A percentile compares a stretch with the other conserved stretches of the same genome.
These are phyloP conservation scores for Tolypocladium tundrense DNA, from an alignment of 2,329 filamentous ascomycete species.

Conservation along the genomic window DNA sequence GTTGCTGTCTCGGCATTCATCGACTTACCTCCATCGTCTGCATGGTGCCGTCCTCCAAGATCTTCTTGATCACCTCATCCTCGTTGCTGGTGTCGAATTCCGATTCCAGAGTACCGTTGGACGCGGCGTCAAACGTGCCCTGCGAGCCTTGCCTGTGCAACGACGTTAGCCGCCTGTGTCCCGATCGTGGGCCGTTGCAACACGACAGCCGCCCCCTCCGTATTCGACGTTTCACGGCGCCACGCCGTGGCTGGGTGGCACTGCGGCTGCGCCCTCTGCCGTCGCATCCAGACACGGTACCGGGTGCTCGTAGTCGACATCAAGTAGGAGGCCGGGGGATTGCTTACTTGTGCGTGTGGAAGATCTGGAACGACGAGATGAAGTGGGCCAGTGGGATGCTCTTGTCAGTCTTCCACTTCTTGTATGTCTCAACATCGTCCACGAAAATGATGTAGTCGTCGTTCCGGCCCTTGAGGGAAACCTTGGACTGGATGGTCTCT, in stretches of 20 bases:
- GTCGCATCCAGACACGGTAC: not conserved
- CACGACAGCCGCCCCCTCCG: not conserved
- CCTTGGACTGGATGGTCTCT: conserved; percentile 61
- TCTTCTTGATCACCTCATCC: conserved; percentile 72
- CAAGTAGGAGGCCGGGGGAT: conserved; percentile 5
- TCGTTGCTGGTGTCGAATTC: conserved; percentile 78
- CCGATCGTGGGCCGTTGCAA: not conserved
- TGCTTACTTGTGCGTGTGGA: conserved; percentile 78
- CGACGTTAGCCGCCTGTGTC: not conserved
- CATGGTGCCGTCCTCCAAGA: conserved; percentile 64
- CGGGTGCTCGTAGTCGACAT: not conserved
- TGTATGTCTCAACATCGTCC: conserved; percentile 50
- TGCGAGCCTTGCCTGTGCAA: conserved; percentile 67
- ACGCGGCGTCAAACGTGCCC: conserved; percentile 66
- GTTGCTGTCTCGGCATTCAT: not conserved
- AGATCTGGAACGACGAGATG: conserved; percentile 80
- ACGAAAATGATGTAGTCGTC: conserved; percentile 52
- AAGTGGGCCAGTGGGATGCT: conserved; percentile 75
- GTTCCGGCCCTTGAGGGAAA: conserved; percentile 69
- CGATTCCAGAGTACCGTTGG: conserved; percentile 63
- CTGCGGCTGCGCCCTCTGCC: not conserved
- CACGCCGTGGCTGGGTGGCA: not conserved
- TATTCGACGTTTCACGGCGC: not conserved
- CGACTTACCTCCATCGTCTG: conserved; percentile 47
- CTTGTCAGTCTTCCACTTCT: conserved; percentile 77